phyloP scores from a whole-genome alignment of 495 filamentous ascomycete species.

The Apiosordaria backusii region DNA sequence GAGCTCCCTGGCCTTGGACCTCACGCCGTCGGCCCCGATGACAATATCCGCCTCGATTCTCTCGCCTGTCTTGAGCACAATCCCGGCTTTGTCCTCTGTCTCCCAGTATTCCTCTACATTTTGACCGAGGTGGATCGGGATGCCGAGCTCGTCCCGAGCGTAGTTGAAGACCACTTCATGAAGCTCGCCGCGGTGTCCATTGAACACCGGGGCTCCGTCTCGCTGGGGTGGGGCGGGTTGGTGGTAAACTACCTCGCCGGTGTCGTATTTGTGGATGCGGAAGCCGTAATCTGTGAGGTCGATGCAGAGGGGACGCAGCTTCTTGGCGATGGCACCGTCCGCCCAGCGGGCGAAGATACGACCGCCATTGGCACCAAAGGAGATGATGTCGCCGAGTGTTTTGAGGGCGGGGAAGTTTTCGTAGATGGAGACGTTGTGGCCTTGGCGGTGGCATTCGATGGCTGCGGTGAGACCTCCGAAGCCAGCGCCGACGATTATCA shows the following conservation, averaged over 20 bases:
- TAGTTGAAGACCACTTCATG: conserved; percentile 58
- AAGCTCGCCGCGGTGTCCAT: conserved; percentile 58
- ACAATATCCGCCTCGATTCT: conserved; percentile 53
- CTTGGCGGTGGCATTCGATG: conserved; percentile 60
- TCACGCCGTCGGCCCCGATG: conserved; percentile 58
- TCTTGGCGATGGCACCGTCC: conserved; percentile 42
- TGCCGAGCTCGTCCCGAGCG: conserved; percentile 50
- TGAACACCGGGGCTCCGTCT: conserved; percentile 54
- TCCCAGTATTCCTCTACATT: conserved; percentile 56
- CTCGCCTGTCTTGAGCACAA: conserved; percentile 51
- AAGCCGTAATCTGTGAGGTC: conserved; percentile 52
- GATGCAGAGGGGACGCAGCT: conserved; percentile 50
- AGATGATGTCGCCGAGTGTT: conserved; percentile 60
- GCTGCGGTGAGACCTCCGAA: conserved; percentile 59
- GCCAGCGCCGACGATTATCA: conserved; percentile 57
- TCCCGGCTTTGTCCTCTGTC: conserved; percentile 48
- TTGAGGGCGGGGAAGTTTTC: conserved; percentile 58
- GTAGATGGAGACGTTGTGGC: conserved; percentile 56
- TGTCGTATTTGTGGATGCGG: conserved; percentile 59
- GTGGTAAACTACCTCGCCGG: conserved; percentile 58
- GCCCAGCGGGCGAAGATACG: conserved; percentile 54
- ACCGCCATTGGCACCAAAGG: conserved; percentile 58
- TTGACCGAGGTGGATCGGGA: conserved; percentile 54
- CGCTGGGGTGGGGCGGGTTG: conserved; percentile 45
- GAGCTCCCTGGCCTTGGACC: conserved; percentile 55